Conservation (phyloP, 805 yeast species). For the Kockiozyma suomiensis region DNA sequence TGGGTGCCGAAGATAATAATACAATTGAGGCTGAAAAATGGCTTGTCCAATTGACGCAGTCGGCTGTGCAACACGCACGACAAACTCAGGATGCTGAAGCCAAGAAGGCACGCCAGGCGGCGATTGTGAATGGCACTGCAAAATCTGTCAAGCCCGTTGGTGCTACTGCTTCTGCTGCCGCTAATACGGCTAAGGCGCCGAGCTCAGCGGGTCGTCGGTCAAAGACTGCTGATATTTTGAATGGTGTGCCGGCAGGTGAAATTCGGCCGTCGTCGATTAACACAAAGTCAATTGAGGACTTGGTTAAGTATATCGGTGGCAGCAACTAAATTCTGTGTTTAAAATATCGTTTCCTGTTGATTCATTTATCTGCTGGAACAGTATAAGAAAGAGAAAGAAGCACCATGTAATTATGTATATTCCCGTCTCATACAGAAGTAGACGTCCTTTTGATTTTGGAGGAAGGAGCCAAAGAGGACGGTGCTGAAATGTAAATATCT, state of each 20-base stretch:
- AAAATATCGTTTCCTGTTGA: not conserved
- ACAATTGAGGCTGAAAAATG: slow-evolving; percentile 71
- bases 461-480: not conserved
- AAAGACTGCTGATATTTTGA: slow-evolving; percentile 17
- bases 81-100: slow-evolving; percentile 44
- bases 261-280: slow-evolving; percentile 33
- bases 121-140: slow-evolving; percentile 13
- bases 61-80: slow-evolving; percentile 51
- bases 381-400: not conserved
- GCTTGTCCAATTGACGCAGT: slow-evolving; percentile 58
- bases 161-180: slow-evolving; percentile 40
- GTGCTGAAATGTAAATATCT: not conserved
- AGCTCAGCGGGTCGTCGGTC: not conserved
- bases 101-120: slow-evolving; percentile 22
- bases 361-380: not conserved
- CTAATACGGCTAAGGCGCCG: slow-evolving; percentile 35
- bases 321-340: no score
- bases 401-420: slow-evolving; percentile 4
- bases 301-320: slow-evolving; percentile 73
- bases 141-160: slow-evolving; percentile 3
- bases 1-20: slow-evolving; percentile 68
- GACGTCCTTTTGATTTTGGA: not conserved
- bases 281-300: slow-evolving; percentile 66
- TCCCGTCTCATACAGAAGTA: slow-evolving; percentile 7
- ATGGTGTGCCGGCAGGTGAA: slow-evolving; percentile 20